phyloP scores from a whole-genome alignment of 2,329 filamentous ascomycete genomes.

The Coleophoma cylindrospora region DNA sequence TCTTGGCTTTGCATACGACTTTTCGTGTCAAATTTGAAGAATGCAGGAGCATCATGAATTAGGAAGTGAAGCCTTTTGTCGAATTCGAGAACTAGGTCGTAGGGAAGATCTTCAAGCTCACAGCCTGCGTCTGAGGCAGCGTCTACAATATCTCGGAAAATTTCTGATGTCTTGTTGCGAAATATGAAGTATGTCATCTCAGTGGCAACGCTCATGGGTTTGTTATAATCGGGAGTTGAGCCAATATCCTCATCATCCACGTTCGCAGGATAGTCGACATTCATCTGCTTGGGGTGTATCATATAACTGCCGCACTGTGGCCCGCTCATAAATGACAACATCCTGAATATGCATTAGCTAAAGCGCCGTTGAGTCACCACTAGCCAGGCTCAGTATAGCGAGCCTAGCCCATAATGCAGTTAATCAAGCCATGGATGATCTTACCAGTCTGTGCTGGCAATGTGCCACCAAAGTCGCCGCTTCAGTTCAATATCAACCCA shows the following conservation, averaged over 20 bases:
- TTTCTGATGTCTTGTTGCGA: slow-evolving; percentile 26
- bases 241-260: slow-evolving; percentile 29
- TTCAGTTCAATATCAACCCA: slow-evolving; percentile 28
- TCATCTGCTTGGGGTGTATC: slow-evolving; percentile 32
- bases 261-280: slow-evolving; percentile 30
- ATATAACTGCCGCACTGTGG: slow-evolving; percentile 30
- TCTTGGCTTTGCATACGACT: slow-evolving; percentile 1
- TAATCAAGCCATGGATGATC: background rate
- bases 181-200: slow-evolving; percentile 33
- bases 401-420: background rate
- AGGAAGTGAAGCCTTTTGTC: slow-evolving; percentile 28
- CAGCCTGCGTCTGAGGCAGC: slow-evolving; percentile 20
- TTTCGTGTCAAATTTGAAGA: slow-evolving; percentile 23
- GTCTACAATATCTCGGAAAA: slow-evolving; percentile 32
- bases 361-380: no score
- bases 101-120: slow-evolving; percentile 16
- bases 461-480: slow-evolving; percentile 36
- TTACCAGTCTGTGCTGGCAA: slow-evolving; percentile 31
- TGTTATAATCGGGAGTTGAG: slow-evolving; percentile 10
- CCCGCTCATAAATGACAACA: slow-evolving; percentile 28
- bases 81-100: slow-evolving; percentile 27
- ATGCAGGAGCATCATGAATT: slow-evolving; percentile 23
- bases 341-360: slow-evolving; percentile 17
- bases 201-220: slow-evolving; percentile 15
- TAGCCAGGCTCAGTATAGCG: background rate